These are phyloP conservation scores for Penicillium dipodomyicola DNA, from an alignment of 495 filamentous ascomycete genomes.

Conservation along the genomic window DNA sequence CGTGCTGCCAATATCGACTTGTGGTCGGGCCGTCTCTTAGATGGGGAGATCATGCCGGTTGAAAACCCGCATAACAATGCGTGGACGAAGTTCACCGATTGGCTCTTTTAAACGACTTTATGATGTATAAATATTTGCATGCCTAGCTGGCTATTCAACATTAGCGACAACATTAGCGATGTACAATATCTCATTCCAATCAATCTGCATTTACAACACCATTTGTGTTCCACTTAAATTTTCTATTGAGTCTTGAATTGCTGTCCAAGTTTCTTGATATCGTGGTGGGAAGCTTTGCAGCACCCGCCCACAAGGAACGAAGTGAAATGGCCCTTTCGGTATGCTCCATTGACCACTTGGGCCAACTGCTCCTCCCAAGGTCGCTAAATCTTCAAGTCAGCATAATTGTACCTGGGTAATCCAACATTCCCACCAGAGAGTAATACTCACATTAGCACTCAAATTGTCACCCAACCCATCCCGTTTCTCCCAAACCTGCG, in stretches of 20 bases:
- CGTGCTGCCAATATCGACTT: slow-evolving; percentile 34
- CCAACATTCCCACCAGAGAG: neutral
- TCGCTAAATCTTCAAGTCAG: slow-evolving; percentile 21
- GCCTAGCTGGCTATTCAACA: slow-evolving; percentile 13
- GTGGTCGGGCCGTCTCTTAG: slow-evolving; percentile 38
- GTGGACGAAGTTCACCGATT: slow-evolving; percentile 32
- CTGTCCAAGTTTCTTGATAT: slow-evolving; percentile 48
- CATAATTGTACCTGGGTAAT: neutral
- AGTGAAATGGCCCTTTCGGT: slow-evolving; percentile 46
- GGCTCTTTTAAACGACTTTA: slow-evolving; percentile 24
- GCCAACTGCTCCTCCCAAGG: slow-evolving; percentile 52
- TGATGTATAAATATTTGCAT: slow-evolving; percentile 24
- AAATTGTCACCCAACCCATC: slow-evolving; percentile 3
- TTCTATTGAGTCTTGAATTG: slow-evolving; percentile 20
- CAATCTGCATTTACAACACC: neutral
- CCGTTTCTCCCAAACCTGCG: slow-evolving; percentile 55
- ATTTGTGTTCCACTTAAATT: neutral
- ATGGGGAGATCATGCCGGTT: slow-evolving; percentile 32
- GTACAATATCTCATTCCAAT: neutral
- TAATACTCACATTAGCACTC: slow-evolving; percentile 22
- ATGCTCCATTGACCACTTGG: slow-evolving; percentile 34
- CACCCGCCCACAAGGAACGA: slow-evolving; percentile 59
- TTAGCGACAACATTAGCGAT: slow-evolving; percentile 14
- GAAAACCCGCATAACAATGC: slow-evolving; percentile 21
- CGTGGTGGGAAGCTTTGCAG: slow-evolving; percentile 53